Evolutionary conservation across 2,329 filamentous ascomycete genomes (phyloP).

Genomic region (Pseudogymnoascus verrucosus): DNA sequence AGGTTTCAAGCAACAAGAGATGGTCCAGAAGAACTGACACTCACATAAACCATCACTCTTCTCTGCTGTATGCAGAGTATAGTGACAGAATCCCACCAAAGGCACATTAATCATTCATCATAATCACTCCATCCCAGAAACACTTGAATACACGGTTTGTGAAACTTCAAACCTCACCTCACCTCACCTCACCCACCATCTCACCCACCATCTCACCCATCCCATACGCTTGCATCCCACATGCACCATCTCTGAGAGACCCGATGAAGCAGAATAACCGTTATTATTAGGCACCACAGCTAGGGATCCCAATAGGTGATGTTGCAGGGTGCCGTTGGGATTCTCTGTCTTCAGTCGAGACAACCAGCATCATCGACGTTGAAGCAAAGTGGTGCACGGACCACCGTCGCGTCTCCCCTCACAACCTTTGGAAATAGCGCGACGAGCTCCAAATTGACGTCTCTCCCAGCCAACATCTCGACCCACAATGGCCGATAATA

Average conservation of each 20-base stretch:
- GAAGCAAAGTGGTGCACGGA: background rate
- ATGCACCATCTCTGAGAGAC: background rate
- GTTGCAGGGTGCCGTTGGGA: background rate
- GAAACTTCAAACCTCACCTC: too few relatives aligned
- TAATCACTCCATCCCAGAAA: background rate
- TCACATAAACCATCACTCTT: background rate
- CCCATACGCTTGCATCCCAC: background rate
- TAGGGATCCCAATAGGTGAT: background rate
- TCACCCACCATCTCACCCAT: background rate
- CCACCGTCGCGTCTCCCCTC: background rate
- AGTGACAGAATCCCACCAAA: background rate
- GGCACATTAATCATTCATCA: background rate
- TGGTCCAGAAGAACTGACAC: background rate
- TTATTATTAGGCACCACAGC: background rate
- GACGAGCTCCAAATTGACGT: background rate
- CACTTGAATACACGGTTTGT: background rate
- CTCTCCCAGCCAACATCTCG: constrained; percentile 29
- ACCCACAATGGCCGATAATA: constrained; percentile 11
- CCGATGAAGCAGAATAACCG: background rate
- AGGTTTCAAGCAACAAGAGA: background rate
- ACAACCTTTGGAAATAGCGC: background rate
- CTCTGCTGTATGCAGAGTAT: background rate
- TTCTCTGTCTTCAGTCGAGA: background rate
- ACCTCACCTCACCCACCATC: too few relatives aligned
- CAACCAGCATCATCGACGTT: background rate